Percentiles rank a stretch among this genome's conserved stretches.
phyloP scores from a whole-genome alignment of 129 eudicot species.

The Smallanthus sonchifolius region DNA sequence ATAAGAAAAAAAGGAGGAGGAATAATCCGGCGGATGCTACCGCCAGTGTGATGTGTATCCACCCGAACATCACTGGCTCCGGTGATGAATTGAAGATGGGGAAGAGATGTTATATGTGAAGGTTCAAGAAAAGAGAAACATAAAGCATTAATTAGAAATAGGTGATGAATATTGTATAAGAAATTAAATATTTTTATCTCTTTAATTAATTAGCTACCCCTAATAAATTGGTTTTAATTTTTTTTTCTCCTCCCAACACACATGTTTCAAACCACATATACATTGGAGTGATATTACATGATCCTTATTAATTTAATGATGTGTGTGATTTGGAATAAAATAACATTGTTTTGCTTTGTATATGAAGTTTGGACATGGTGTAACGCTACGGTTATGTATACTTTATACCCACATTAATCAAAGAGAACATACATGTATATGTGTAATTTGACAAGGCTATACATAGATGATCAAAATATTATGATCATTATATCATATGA shows the following conservation, averaged over 20 bases:
- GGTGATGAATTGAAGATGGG: neutral
- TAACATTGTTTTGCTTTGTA: neutral
- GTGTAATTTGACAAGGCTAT: neutral
- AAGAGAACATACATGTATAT: neutral
- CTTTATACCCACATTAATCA: neutral
- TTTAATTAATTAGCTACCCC: too few species aligned
- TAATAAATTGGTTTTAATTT: neutral
- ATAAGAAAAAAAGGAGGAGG: slow-evolving; percentile 22
- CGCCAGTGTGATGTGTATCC: slow-evolving; percentile 32
- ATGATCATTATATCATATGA: neutral
- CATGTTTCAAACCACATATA: slow-evolving; percentile 2
- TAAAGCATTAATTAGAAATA: neutral
- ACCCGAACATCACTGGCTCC: slow-evolving; percentile 26
- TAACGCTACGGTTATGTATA: neutral
- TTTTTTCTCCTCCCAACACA: neutral
- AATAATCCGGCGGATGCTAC: slow-evolving; percentile 29
- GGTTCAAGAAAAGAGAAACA: slow-evolving; percentile 17
- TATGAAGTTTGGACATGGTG: neutral
- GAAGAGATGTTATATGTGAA: slow-evolving; percentile 26
- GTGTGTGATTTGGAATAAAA: neutral
- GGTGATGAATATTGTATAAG: neutral
- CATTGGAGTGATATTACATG: slow-evolving; percentile 7
- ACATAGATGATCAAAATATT: neutral
- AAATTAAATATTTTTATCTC: neutral
- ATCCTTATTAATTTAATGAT: neutral